Conservation (phyloP, 2,329 filamentous ascomycete genomes). For the Alternaria longipes region DNA sequence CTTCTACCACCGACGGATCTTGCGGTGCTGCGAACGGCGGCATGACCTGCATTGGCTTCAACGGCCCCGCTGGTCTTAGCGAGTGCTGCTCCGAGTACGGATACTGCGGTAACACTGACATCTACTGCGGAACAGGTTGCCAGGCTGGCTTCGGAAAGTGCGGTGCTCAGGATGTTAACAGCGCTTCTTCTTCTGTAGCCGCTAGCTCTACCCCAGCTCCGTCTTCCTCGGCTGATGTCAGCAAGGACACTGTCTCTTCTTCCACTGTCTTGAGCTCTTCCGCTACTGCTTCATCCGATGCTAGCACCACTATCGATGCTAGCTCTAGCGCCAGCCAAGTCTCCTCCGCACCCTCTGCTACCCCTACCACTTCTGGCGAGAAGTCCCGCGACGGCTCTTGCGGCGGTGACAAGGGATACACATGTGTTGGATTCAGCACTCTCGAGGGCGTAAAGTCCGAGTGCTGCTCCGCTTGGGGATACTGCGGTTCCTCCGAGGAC, state of each 20-base stretch:
- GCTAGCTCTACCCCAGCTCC: not conserved
- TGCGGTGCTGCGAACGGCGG: slow-evolving; percentile 32
- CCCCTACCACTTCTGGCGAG: slow-evolving; percentile 21
- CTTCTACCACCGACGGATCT: slow-evolving; percentile 28
- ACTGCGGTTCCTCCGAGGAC: slow-evolving; percentile 47
- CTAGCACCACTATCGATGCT: slow-evolving; percentile 2
- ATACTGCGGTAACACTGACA: slow-evolving; percentile 45
- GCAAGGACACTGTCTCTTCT: slow-evolving; percentile 5
- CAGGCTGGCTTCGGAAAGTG: slow-evolving; percentile 27
- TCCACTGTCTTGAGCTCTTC: slow-evolving; percentile 3
- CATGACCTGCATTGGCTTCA: slow-evolving; percentile 35
- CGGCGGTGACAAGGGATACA: slow-evolving; percentile 34
- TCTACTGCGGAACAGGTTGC: slow-evolving; percentile 39
- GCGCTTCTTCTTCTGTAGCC: slow-evolving; percentile 5
- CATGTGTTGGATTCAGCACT: slow-evolving; percentile 31
- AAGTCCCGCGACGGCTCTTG: slow-evolving; percentile 31
- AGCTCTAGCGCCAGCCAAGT: slow-evolving; percentile 9
- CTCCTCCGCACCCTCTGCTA: slow-evolving; percentile 20
- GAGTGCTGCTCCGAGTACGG: slow-evolving; percentile 57
- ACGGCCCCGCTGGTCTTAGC: slow-evolving; percentile 39
- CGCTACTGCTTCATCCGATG: not conserved
- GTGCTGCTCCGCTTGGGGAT: slow-evolving; percentile 57
- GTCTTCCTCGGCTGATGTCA: not conserved
- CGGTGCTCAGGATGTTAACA: not conserved
- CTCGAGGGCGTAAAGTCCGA: slow-evolving; percentile 44